Evolutionary conservation across 2,329 filamentous ascomycete species (phyloP).

Genomic region (Neocatenulostroma microsporum): DNA sequence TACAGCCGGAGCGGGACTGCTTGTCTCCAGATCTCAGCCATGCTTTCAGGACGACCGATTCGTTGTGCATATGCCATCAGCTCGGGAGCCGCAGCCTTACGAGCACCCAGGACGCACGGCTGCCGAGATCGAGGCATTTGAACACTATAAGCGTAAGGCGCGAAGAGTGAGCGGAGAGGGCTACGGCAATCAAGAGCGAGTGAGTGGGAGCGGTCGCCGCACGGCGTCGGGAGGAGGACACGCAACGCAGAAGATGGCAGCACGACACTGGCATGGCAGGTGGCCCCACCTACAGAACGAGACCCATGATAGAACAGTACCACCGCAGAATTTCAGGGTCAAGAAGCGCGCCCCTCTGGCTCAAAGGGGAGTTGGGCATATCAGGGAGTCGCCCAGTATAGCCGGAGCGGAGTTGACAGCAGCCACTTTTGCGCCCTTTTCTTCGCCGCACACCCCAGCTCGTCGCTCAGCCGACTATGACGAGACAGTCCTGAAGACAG

Average conservation of each 20-base stretch:
- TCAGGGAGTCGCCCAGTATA: no score
- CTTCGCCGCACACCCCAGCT: slow-evolving; percentile 1
- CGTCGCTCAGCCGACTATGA: neutral
- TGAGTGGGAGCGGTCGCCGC: no score
- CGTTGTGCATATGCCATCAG: slow-evolving; percentile 29
- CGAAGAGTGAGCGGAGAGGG: slow-evolving; percentile 21
- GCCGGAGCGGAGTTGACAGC: slow-evolving; percentile 1
- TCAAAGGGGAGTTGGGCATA: no score
- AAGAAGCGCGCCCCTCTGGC: no score
- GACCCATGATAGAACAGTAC: no score
- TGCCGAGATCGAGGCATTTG: slow-evolving; percentile 24
- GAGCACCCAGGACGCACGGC: slow-evolving; percentile 22
- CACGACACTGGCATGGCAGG: no score
- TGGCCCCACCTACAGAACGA: no score
- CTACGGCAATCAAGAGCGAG: slow-evolving; percentile 18
- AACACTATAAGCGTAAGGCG: slow-evolving; percentile 24
- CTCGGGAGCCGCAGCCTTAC: slow-evolving; percentile 28
- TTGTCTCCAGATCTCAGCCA: neutral
- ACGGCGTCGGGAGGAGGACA: no score
- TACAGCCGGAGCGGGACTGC: slow-evolving; percentile 6
- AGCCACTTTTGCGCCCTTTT: slow-evolving; percentile 4
- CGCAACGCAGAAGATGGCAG: no score
- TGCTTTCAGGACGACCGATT: slow-evolving; percentile 21
- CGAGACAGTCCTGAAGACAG: neutral
- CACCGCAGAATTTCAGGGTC: no score